phyloP scores from a whole-genome alignment of 2,329 filamentous ascomycete species.

The Pestalotiopsis sp. region DNA sequence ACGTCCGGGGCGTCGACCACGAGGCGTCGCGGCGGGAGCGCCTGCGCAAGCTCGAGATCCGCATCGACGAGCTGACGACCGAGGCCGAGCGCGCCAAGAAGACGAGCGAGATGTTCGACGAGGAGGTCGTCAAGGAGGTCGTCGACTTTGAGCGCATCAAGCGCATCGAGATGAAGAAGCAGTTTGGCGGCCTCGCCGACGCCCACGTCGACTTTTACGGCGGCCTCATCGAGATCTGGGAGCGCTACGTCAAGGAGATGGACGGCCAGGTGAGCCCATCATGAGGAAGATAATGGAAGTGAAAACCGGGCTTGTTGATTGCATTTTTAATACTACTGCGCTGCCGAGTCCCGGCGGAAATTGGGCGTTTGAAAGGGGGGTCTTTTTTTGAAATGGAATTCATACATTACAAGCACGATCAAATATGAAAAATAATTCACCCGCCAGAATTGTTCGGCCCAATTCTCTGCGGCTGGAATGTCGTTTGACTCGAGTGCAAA shows the following conservation, averaged over 20 bases:
- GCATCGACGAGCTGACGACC: slow-evolving; percentile 86
- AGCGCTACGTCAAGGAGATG: slow-evolving; percentile 86
- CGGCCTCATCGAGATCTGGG: slow-evolving; percentile 81
- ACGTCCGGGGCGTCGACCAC: slow-evolving; percentile 95
- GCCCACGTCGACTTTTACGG: slow-evolving; percentile 88
- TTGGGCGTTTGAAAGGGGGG: background rate
- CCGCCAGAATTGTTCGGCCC: background rate
- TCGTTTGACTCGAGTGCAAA: background rate
- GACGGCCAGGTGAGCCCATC: slow-evolving; percentile 60
- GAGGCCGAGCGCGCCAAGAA: slow-evolving; percentile 88
- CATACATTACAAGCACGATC: background rate
- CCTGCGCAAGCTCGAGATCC: slow-evolving; percentile 85
- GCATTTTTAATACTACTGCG: background rate
- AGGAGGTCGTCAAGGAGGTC: slow-evolving; percentile 92
- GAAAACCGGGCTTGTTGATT: background rate
- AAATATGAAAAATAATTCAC: background rate
- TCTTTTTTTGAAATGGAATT: background rate
- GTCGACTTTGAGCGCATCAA: slow-evolving; percentile 97
- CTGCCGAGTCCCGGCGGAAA: background rate
- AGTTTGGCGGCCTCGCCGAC: slow-evolving; percentile 81
- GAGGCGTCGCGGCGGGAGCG: slow-evolving; percentile 88
- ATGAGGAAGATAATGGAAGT: background rate
- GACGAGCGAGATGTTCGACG: slow-evolving; percentile 90
- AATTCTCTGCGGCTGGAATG: background rate
- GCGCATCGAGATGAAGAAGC: slow-evolving; percentile 85